Conservation (phyloP, 495 filamentous ascomycete genomes). For the Aspergillus bertholletiae region DNA sequence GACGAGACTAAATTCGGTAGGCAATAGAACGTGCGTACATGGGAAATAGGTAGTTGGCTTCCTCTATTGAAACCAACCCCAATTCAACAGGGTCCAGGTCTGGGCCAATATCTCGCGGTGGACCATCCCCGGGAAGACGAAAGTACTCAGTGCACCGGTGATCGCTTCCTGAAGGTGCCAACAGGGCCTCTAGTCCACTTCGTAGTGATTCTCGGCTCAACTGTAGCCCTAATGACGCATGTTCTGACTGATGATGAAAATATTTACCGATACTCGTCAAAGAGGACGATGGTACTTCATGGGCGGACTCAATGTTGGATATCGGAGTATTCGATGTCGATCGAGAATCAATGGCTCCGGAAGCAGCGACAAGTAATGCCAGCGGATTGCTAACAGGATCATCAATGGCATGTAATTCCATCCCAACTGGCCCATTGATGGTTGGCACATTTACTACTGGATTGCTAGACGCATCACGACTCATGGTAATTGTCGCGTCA, state of each 20-base stretch:
- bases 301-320: too few species aligned
- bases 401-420: not conserved
- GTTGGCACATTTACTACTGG: too few species aligned
- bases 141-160: not conserved
- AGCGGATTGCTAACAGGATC: slow-evolving; percentile 26
- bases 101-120: slow-evolving; percentile 43
- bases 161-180: too few species aligned
- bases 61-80: slow-evolving; percentile 53
- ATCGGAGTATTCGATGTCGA: too few species aligned
- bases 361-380: slow-evolving; percentile 22
- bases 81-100: slow-evolving; percentile 63
- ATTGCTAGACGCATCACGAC: too few species aligned
- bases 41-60: slow-evolving; percentile 51
- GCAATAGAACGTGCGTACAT: slow-evolving; percentile 37
- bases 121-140: too few species aligned
- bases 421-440: too few species aligned
- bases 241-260: slow-evolving; percentile 14
- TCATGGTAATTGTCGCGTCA: too few species aligned
- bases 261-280: slow-evolving; percentile 3
- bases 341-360: too few species aligned
- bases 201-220: slow-evolving; percentile 14
- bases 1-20: not conserved
- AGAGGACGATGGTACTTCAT: too few species aligned
- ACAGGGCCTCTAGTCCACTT: slow-evolving; percentile 14
- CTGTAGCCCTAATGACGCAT: slow-evolving; percentile 22